Evolutionary conservation across 2,329 filamentous ascomycete species (phyloP).

Genomic region (Trichophyton simii): DNA sequence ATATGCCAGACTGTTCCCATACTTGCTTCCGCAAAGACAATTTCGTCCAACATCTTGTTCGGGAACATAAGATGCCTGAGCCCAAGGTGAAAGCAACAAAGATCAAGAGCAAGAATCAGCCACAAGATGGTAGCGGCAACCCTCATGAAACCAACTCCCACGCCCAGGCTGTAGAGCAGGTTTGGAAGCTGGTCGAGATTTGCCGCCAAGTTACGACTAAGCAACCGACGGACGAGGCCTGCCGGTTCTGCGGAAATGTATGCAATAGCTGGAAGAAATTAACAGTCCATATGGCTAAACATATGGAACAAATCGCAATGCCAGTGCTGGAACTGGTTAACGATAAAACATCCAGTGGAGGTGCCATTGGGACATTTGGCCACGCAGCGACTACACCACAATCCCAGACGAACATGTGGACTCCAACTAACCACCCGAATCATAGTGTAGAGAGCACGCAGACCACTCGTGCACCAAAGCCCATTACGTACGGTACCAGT

Average conservation of each 20-base stretch:
- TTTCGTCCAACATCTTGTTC: slow-evolving; percentile 81
- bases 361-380: slow-evolving; percentile 39
- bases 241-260: slow-evolving; percentile 71
- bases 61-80: slow-evolving; percentile 77
- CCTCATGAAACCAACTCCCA: slow-evolving; percentile 19
- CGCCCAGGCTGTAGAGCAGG: slow-evolving; percentile 42
- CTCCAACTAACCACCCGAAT: not conserved
- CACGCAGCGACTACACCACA: not conserved
- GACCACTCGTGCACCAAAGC: not conserved
- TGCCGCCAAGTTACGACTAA: slow-evolving; percentile 59
- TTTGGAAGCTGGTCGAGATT: slow-evolving; percentile 64
- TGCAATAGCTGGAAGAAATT: slow-evolving; percentile 85
- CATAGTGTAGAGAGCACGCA: not conserved
- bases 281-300: slow-evolving; percentile 82
- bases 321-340: slow-evolving; percentile 52
- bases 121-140: slow-evolving; percentile 14
- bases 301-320: slow-evolving; percentile 85
- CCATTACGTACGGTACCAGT: not conserved
- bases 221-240: slow-evolving; percentile 62
- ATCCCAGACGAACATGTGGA: not conserved
- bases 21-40: slow-evolving; percentile 81
- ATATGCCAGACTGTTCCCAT: slow-evolving; percentile 67
- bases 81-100: slow-evolving; percentile 65
- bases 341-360: slow-evolving; percentile 31
- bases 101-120: slow-evolving; percentile 36